Evolutionary conservation across 2,329 filamentous ascomycete genomes (phyloP), one percentile per base, ranked within the genome.

Genomic region (Penicillium concentricum): DNA sequence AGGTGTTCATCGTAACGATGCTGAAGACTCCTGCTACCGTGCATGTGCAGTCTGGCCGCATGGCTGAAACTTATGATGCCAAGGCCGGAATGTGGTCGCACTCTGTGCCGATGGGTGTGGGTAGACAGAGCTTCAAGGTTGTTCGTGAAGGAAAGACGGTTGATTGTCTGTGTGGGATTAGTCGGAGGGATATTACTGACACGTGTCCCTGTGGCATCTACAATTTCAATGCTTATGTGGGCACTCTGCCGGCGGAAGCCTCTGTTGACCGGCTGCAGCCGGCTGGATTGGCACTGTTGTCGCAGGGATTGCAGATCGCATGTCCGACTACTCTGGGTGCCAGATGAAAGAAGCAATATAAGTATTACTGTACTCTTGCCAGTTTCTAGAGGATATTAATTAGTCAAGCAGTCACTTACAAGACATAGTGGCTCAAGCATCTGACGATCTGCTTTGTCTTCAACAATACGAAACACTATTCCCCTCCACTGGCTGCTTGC

Each of bases 1-100:
- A 73, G 5, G 78, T 84, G 22, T 84, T 82, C 39, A 76, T 83
- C 4, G 80, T 82, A 15, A 75, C 81, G 0, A 68, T 84, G 28
- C 75, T 84, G 53, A 78, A 75, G 51, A 66, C 71, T 0, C 69
- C 76, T 1, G 82, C 76, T 1, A 78, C 69, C 0, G 66, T 84
- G 13, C 72, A 74, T 2, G 73, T 81, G 18, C 72, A 69, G 5
- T 82, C 80, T 0, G 81, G 81, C 3, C 70, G 69, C 28, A 77
- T 77, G 49, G 69, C 69, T 5, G 60, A 75, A 54, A 76, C 72
- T 0, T 79, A 82, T 60, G 69, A 75, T 3, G 81, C 80, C 0
- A 38, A 18, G 9, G 1, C 73, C 76, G 80, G 79, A 8, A 74
- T 79, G 5, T 77, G 70, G 47, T 73, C 78, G 13, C 78, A 75